Percentiles rank a stretch among this genome's conserved stretches.
These are phyloP conservation scores for Coccomyxa sp. DNA, from an alignment of 139 green algal genomes.

Conservation along the genomic window DNA sequence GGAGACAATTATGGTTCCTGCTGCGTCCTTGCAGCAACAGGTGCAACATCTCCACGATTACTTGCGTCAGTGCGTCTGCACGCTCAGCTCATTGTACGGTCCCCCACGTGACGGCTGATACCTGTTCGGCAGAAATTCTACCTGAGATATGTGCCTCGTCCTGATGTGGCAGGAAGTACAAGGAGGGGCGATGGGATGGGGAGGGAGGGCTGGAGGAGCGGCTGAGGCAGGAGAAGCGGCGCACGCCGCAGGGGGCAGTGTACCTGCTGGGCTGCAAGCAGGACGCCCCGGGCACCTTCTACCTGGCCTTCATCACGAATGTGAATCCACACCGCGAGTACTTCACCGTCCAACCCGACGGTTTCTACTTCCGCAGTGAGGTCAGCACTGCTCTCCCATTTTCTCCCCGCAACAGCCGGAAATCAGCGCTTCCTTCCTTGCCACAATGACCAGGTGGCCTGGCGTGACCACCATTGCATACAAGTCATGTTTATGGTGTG, in stretches of 20 bases:
- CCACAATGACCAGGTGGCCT: no score
- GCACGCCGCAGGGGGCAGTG: background rate
- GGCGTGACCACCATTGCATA: no score
- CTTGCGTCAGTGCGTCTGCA: no score
- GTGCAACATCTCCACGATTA: no score
- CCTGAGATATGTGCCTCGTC: background rate
- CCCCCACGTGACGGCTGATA: no score
- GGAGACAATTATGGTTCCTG: no score
- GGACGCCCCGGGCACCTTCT: conserved; percentile 31
- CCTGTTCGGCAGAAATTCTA: no score
- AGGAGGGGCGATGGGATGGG: conserved; percentile 8
- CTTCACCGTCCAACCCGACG: conserved; percentile 42
- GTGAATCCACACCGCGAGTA: conserved; percentile 31
- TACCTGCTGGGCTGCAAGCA: conserved; percentile 30
- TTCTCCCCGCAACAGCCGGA: background rate
- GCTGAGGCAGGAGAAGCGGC: conserved; percentile 16
- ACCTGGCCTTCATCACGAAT: conserved; percentile 22
- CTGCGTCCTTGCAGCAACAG: no score
- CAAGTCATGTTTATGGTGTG: no score
- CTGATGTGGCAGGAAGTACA: conserved; percentile 43
- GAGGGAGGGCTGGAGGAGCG: conserved; percentile 9
- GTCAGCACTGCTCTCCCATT: background rate
- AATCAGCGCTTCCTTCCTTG: no score
- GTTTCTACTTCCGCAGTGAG: conserved; percentile 30
- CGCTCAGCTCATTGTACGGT: no score